Percentiles rank a stretch among this genome's conserved stretches.
Conservation (phyloP, 2,329 filamentous ascomycete species). For the Diaporthe eres region DNA sequence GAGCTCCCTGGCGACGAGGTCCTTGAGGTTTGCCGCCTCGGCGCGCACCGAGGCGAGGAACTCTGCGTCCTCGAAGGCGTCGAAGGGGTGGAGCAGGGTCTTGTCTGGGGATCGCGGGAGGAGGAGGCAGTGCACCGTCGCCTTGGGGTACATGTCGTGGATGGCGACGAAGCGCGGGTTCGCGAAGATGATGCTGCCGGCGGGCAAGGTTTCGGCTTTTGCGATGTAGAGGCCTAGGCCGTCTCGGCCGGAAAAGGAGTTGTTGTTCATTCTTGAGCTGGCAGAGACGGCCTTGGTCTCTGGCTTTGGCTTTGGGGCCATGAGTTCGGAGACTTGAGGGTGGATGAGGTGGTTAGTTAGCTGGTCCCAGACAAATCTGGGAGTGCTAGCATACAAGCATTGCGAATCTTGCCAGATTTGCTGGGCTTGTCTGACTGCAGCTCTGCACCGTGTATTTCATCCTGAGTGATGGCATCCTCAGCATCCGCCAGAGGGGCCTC, state of each 20-base stretch:
- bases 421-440: slow-evolving; percentile 46
- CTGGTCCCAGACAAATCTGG: neutral
- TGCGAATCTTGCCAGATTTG: slow-evolving; percentile 49
- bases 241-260: slow-evolving; percentile 63
- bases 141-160: slow-evolving; percentile 88
- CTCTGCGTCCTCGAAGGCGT: slow-evolving; percentile 77
- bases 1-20: slow-evolving; percentile 81
- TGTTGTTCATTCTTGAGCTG: slow-evolving; percentile 40
- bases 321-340: slow-evolving; percentile 65
- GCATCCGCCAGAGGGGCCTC: slow-evolving; percentile 40
- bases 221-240: slow-evolving; percentile 77
- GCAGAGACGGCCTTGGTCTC: slow-evolving; percentile 43
- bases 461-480: slow-evolving; percentile 57
- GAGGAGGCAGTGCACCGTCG: slow-evolving; percentile 87
- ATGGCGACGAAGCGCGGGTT: slow-evolving; percentile 81
- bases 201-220: slow-evolving; percentile 72
- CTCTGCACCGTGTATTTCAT: slow-evolving; percentile 56
- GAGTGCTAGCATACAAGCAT: slow-evolving; percentile 55
- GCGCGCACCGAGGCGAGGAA: slow-evolving; percentile 76
- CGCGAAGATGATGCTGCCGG: slow-evolving; percentile 74
- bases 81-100: slow-evolving; percentile 79
- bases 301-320: slow-evolving; percentile 58
- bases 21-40: slow-evolving; percentile 73
- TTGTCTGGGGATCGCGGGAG: slow-evolving; percentile 78
- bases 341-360: slow-evolving; percentile 38